Evolutionary conservation across 139 green algal genomes (phyloP), one percentile per base, ranked within the genome.

Genomic region (Volvox reticuliferus): DNA sequence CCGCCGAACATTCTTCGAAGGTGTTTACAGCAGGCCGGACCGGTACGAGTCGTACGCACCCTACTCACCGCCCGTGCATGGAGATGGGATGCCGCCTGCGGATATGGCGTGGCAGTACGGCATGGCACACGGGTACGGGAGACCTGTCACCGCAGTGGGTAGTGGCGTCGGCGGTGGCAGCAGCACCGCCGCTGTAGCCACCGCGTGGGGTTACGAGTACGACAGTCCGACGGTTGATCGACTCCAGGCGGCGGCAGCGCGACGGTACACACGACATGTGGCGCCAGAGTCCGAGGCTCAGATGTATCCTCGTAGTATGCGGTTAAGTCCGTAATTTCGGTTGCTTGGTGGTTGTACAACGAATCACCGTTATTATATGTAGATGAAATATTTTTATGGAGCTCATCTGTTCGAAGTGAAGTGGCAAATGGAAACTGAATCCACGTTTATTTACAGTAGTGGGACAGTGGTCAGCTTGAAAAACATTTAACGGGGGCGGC

Each of bases 11-110:
- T 63, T 75, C 86, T 90, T 84, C 86, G 73, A 83, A 0, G 71
- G 12, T 1, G 0, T 83, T 69, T 90, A 90, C 86, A 76, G 73
- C 86, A 83, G 71, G 50, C 73, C 86, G 21, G 86, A 90, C 44
- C 86, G 73, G 30, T 82, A 82, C 55, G 36, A 16, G 83, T 28
- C 83, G 65, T 80, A 80, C 83, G 14, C 17, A 63, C 28, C 61
- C 32, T 76, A 86, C 79, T 12, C n/a, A 55, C 26, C 30, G 30
- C 44, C 14, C 61, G 16, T 76, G 17, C 3, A n/a, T 21, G 9
- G 16, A 30, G 61, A 17, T 12, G 32, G 2, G 20, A 22, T 30
- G 20, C n/a, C 65, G 65, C 65, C 65, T 2, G 65, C 6, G 65
- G 65, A 30, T 24, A 28, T 28, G 65, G 21, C 65, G 21, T 24